phyloP scores from a whole-genome alignment of 225 moss, liverwort and hornwort genomes.

The Physcomitrellopsis africana region DNA sequence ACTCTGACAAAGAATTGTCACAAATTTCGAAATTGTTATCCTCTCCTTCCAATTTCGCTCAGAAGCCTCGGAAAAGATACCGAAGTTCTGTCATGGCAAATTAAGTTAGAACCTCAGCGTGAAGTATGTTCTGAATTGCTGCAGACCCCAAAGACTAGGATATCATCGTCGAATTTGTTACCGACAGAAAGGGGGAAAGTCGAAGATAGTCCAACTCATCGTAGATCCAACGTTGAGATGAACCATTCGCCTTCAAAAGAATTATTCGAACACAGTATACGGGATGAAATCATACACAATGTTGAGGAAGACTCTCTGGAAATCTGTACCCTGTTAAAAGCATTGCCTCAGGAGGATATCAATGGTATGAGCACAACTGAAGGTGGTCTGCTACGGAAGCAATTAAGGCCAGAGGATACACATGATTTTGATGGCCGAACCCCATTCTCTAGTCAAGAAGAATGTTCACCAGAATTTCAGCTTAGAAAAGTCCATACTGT shows the following conservation, averaged over 20 bases:
- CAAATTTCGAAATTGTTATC: slow-evolving; percentile 22
- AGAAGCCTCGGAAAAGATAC: slow-evolving; percentile 27
- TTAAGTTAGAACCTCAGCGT: slow-evolving; percentile 21
- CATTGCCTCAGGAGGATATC: slow-evolving; percentile 21
- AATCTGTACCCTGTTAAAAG: slow-evolving; percentile 26
- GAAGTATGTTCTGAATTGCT: slow-evolving; percentile 33
- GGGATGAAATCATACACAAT: slow-evolving; percentile 20
- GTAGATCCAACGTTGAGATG: slow-evolving; percentile 15
- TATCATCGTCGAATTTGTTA: slow-evolving; percentile 25
- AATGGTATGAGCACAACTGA: slow-evolving; percentile 34
- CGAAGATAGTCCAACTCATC: slow-evolving; percentile 33
- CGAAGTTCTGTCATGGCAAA: slow-evolving; percentile 30
- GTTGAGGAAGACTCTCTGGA: slow-evolving; percentile 31
- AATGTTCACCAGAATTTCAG: slow-evolving; percentile 45
- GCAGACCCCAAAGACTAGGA: slow-evolving; percentile 32
- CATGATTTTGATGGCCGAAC: slow-evolving; percentile 32
- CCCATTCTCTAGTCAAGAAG: slow-evolving; percentile 48
- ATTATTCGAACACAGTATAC: slow-evolving; percentile 23
- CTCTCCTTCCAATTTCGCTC: slow-evolving; percentile 23
- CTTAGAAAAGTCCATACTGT: slow-evolving; percentile 39
- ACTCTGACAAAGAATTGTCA: slow-evolving; percentile 12
- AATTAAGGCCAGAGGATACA: slow-evolving; percentile 12
- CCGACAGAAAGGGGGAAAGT: not conserved
- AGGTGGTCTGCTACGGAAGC: slow-evolving; percentile 22
- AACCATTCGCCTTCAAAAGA: slow-evolving; percentile 46